These are phyloP conservation scores for Colletotrichum incanum DNA, from an alignment of 2,329 filamentous ascomycete genomes.

Conservation along the genomic window DNA sequence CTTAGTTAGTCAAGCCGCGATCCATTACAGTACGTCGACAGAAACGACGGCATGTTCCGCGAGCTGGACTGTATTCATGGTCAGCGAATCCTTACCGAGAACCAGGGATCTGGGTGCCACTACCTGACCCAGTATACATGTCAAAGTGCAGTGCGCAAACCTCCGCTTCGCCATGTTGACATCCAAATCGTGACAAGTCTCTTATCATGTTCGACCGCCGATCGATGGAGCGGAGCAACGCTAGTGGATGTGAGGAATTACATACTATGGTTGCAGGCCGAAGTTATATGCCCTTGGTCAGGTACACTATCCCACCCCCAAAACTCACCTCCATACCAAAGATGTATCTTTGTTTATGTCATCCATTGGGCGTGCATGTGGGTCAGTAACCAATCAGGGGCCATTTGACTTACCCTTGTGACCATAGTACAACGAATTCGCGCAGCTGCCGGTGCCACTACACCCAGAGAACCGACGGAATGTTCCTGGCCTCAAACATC, in stretches of 20 bases:
- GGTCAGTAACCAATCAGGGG: too few species aligned
- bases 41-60: not conserved
- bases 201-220: constrained; percentile 16
- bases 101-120: constrained; percentile 23
- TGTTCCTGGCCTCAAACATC: not conserved
- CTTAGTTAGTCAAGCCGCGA: constrained; percentile 22
- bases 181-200: not conserved
- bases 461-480: not conserved
- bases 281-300: too few species aligned
- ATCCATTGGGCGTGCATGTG: too few species aligned
- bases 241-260: constrained; percentile 15
- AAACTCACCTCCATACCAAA: too few species aligned
- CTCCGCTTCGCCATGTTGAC: constrained; percentile 1
- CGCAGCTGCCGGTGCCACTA: not conserved
- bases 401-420: too few species aligned
- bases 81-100: constrained; percentile 23
- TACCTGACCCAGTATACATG: constrained; percentile 12
- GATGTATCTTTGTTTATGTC: too few species aligned
- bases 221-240: constrained; percentile 22
- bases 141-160: not conserved
- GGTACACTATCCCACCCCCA: too few species aligned
- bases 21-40: not conserved
- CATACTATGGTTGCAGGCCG: too few species aligned
- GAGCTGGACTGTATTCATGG: not conserved
- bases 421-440: constrained; percentile 14